A percentile compares a stretch with the other conserved stretches of the same genome.
Conservation (phyloP, 345 rosid species). For the Dovyalis caffra region DNA sequence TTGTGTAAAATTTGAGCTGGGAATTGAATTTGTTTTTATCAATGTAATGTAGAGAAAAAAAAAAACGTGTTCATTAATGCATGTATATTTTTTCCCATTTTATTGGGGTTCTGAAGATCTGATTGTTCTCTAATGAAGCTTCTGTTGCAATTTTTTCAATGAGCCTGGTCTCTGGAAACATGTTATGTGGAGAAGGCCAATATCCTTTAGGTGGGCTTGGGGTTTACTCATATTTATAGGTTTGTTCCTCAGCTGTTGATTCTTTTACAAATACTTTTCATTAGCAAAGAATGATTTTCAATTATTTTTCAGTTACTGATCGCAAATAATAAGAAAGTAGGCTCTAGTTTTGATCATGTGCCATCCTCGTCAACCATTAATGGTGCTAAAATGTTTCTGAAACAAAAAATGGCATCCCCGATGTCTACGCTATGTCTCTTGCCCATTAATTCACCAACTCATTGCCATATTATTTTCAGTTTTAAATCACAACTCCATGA, state of each 20-base stretch:
- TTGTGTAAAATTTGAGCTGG: constrained; percentile 41
- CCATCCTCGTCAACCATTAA: not conserved
- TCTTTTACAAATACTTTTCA: no score
- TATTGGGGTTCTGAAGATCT: not conserved
- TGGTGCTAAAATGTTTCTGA: not conserved
- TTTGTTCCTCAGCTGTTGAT: not conserved
- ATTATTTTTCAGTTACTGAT: not conserved
- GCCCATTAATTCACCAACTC: not conserved
- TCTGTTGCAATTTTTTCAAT: not conserved
- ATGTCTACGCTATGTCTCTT: not conserved
- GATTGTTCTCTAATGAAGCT: not conserved
- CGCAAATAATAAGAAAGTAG: constrained; percentile 39
- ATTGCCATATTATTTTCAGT: not conserved
- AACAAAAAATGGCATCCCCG: not conserved
- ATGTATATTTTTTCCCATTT: constrained; percentile 16
- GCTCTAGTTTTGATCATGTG: constrained; percentile 46
- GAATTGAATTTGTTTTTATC: constrained; percentile 20
- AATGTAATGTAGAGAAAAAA: constrained; percentile 4
- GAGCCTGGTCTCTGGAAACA: not conserved
- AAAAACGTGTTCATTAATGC: constrained; percentile 6
- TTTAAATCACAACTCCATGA: not conserved
- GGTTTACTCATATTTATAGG: not conserved
- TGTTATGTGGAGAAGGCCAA: not conserved
- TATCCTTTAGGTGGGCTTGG: not conserved
- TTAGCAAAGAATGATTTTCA: not conserved